A percentile compares a stretch with the other conserved stretches of the same genome.
These are phyloP conservation scores for Solanum clarkiae DNA, from an alignment of 257 asterid species.

Conservation along the genomic window DNA sequence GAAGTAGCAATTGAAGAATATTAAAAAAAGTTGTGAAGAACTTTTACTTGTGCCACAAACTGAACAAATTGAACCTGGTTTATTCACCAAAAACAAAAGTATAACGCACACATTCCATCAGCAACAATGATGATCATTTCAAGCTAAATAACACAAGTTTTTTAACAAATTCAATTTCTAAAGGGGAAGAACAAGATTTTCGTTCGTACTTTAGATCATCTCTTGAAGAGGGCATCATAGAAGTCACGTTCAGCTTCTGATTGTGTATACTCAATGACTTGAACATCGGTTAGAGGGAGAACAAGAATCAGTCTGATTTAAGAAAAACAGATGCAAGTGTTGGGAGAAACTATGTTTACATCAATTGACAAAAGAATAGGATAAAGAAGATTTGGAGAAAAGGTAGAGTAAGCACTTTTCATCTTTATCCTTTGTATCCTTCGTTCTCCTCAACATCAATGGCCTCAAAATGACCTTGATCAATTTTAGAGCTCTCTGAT, in stretches of 20 bases:
- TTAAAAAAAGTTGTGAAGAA: conserved; percentile 80
- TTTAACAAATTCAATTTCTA: not conserved
- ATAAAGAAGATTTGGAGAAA: not conserved
- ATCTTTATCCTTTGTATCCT: conserved; percentile 66
- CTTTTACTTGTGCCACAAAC: conserved; percentile 84
- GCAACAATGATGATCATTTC: no score
- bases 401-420: conserved; percentile 40
- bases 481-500: conserved; percentile 55
- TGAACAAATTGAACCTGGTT: conserved; percentile 68
- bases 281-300: conserved; percentile 71
- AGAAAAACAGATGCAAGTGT: not conserved
- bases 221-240: conserved; percentile 48
- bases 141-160: no score
- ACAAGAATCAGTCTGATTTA: conserved; percentile 44
- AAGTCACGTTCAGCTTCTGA: no score
- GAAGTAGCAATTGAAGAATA: conserved; percentile 68
- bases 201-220: conserved; percentile 49
- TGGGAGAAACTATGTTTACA: not conserved
- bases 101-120: no score
- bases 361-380: not conserved
- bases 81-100: conserved; percentile 5
- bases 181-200: not conserved
- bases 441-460: conserved; percentile 78
- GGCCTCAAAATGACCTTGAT: conserved; percentile 69
- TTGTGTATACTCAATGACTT: no score